Evolutionary conservation across 2,329 filamentous ascomycete species (phyloP).

Genomic region (Curvularia sp.): DNA sequence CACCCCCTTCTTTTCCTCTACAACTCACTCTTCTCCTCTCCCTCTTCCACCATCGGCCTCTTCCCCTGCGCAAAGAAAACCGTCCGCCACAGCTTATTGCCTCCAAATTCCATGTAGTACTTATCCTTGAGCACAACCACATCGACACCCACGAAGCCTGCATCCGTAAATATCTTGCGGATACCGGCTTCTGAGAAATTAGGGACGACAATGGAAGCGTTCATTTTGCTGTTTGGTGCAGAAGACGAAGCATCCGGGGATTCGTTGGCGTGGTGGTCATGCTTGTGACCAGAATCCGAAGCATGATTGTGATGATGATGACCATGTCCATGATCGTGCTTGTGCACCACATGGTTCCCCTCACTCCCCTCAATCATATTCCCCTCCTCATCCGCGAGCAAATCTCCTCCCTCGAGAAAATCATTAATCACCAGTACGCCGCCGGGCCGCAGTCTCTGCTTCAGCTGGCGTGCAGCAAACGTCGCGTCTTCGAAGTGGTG

Average conservation of each 20-base stretch:
- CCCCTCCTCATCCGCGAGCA: constrained; percentile 38
- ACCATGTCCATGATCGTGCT: constrained; percentile 32
- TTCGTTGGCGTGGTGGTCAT: constrained; percentile 18
- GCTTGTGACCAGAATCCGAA: not conserved
- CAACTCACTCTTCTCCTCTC: constrained; percentile 37
- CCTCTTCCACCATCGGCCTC: constrained; percentile 44
- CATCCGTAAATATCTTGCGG: constrained; percentile 66
- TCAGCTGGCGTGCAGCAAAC: constrained; percentile 65
- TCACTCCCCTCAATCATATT: constrained; percentile 30
- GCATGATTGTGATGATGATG: constrained; percentile 18
- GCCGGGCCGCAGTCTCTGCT: constrained; percentile 67
- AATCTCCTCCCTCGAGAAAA: constrained; percentile 64
- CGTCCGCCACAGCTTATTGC: constrained; percentile 51
- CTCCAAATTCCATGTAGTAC: constrained; percentile 54
- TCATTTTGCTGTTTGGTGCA: constrained; percentile 42
- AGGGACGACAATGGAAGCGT: constrained; percentile 66
- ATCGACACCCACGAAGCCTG: constrained; percentile 65
- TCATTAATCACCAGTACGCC: constrained; percentile 74
- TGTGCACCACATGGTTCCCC: constrained; percentile 35
- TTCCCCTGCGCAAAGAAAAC: constrained; percentile 61
- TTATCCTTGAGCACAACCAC: constrained; percentile 62
- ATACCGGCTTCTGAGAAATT: constrained; percentile 70
- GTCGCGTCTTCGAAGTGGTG: constrained; percentile 65
- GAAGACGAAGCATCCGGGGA: constrained; percentile 8
- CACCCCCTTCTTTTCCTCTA: constrained; percentile 1